These are phyloP conservation scores for Lentinula edodes DNA, from an alignment of 768 basidiomycete genomes.

Conservation along the genomic window DNA sequence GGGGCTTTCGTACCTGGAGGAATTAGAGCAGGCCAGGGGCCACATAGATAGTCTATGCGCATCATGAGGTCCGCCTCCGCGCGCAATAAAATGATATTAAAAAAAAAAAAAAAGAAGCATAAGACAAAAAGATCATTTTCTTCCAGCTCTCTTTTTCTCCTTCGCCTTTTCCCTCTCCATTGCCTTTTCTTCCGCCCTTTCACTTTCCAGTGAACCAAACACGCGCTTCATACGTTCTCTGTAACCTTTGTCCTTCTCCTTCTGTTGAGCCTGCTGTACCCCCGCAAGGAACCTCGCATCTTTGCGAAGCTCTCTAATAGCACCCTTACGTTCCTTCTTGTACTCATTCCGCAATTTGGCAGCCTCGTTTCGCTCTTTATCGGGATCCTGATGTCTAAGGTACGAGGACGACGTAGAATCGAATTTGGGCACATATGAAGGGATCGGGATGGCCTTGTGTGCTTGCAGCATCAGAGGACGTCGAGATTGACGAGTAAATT, in stretches of 20 bases:
- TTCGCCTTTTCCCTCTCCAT: conserved; percentile 79
- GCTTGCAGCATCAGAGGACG: conserved; percentile 80
- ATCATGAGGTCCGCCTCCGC: not conserved
- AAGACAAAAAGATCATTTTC: conserved; percentile 36
- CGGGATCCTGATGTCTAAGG: conserved; percentile 80
- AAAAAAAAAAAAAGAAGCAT: not conserved
- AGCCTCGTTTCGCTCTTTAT: conserved; percentile 83
- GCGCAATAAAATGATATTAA: not conserved
- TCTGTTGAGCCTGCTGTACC: conserved; percentile 79
- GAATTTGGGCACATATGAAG: conserved; percentile 92
- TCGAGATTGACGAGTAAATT: conserved; percentile 67
- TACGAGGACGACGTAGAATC: conserved; percentile 71
- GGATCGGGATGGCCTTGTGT: conserved; percentile 95
- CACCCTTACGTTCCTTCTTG: conserved; percentile 96
- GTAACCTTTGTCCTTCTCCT: conserved; percentile 80
- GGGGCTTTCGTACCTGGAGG: not conserved
- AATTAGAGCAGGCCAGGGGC: not conserved
- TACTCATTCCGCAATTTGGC: conserved; percentile 82
- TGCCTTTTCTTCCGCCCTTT: conserved; percentile 92
- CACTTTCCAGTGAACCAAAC: conserved; percentile 70
- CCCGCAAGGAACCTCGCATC: conserved; percentile 90
- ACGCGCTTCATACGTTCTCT: conserved; percentile 80
- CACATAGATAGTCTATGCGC: not conserved
- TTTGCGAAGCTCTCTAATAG: conserved; percentile 92
- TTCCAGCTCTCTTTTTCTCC: conserved; percentile 73